A percentile compares a stretch with the other conserved stretches of the same genome.
phyloP scores from a whole-genome alignment of 208 protist genomes.

The Borovskyia barvae region DNA sequence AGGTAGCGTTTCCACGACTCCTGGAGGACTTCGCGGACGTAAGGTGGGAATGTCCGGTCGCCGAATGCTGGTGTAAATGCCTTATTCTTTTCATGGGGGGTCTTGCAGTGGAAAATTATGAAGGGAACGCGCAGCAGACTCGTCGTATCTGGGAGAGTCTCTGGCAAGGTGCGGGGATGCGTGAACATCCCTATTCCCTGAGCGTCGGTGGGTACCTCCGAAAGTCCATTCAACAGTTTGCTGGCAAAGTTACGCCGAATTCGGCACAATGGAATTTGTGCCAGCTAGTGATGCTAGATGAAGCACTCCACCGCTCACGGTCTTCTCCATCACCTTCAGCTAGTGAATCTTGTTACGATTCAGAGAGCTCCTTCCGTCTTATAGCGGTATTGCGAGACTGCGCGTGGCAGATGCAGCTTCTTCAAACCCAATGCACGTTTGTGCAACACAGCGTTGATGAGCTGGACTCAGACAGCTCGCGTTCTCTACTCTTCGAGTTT shows the following conservation, averaged over 20 bases:
- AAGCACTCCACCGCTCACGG: conserved; percentile 1
- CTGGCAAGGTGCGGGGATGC: conserved; percentile 15
- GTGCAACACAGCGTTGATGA: neutral
- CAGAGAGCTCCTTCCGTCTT: too few relatives aligned
- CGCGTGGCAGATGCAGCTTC: conserved; percentile 9
- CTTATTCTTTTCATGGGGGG: conserved; percentile 1
- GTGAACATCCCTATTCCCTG: conserved; percentile 4
- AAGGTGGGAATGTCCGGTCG: neutral
- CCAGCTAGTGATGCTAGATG: conserved; percentile 15
- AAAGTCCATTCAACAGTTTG: neutral
- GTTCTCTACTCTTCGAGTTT: conserved; percentile 27
- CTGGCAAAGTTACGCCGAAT: neutral
- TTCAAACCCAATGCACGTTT: conserved; percentile 14
- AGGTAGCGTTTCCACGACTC: conserved; percentile 9
- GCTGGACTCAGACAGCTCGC: conserved; percentile 17
- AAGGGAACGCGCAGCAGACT: conserved; percentile 1
- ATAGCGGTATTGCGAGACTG: conserved; percentile 11
- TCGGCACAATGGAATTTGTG: conserved; percentile 23
- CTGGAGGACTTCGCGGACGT: conserved; percentile 20
- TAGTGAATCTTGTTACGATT: too few relatives aligned
- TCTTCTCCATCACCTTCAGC: too few relatives aligned
- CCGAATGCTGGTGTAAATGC: neutral
- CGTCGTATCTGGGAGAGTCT: conserved; percentile 24
- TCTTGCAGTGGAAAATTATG: neutral
- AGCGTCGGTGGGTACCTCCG: neutral